Evolutionary conservation across 495 filamentous ascomycete species (phyloP), one percentile per base, ranked within the genome.

Genomic region (Ramalina intermedia): DNA sequence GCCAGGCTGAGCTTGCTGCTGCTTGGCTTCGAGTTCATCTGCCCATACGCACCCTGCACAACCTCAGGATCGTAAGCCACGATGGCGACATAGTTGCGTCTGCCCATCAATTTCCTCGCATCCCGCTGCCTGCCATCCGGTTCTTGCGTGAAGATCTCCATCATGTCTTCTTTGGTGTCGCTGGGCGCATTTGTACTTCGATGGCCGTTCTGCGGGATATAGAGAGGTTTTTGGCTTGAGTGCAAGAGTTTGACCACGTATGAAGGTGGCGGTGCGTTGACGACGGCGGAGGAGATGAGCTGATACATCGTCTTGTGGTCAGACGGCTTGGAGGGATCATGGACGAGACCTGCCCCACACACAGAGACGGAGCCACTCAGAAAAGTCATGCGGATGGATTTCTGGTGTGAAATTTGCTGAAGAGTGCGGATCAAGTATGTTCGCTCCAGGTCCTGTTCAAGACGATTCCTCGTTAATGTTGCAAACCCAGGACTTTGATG

Each of bases 271-370:
- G 93, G 89, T 0, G 81, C 82, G 50, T 94, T 93, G 49, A 96
- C 90, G 56, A 96, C 84, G 27, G 86, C 79, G 4, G 86, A 87
- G 13, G 87, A 76, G 61, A 98, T 94, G 57, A 98, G 76, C 59
- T 98, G 91, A 69, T 94, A 98, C 91, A 98, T 98, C 12, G 91
- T 96, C 66, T 98, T 98, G 71, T 98, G 89, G 66, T 95, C 88
- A 17, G 72, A 73, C 1, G 89, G 90, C 62, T 90, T 85, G 18
- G 80, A 69, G 0, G 93, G 93, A 67, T 98, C 93, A 68, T 96
- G 90, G 12, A 98, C 79, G 12, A 96, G 77, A 54, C 91, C 91
- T 13, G 93, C 91, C 53, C 91, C 91, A 57, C 83, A 88, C 64
- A 79, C 82, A 63, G 88, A 88, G 63, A 96, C 90, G 55, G 87